Conservation (phyloP, 345 rosid species). For the Linum lewisii region DNA sequence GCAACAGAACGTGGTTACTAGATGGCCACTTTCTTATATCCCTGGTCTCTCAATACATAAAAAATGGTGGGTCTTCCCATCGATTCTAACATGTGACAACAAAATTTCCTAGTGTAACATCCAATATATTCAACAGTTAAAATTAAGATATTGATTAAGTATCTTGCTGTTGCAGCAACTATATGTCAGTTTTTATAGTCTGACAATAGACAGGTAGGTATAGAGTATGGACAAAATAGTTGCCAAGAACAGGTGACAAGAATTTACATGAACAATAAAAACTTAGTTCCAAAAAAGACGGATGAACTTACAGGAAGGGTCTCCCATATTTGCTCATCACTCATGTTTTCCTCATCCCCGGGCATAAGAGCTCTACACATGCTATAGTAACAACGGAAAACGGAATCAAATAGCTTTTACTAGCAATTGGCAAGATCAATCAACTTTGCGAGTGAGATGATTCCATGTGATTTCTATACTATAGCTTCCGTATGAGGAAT, state of each 20-base stretch:
- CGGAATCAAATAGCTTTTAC: neutral
- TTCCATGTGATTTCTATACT: neutral
- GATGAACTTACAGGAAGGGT: conserved; percentile 72
- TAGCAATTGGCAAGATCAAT: neutral
- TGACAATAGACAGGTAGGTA: neutral
- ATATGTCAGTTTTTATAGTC: neutral
- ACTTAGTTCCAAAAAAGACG: conserved; percentile 5
- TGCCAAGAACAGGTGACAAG: neutral
- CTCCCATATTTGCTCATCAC: conserved; percentile 93
- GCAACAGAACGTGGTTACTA: neutral
- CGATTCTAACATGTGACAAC: too few relatives aligned
- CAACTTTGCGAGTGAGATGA: neutral
- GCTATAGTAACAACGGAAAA: conserved; percentile 27
- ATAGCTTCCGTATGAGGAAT: neutral
- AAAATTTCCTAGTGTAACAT: too few relatives aligned
- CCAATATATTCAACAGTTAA: too few relatives aligned
- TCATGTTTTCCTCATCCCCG: conserved; percentile 90
- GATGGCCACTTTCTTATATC: too few relatives aligned
- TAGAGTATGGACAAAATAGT: neutral
- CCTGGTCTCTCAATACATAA: neutral
- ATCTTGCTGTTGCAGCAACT: neutral
- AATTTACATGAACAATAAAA: conserved; percentile 1
- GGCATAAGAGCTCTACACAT: conserved; percentile 90
- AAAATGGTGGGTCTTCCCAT: too few relatives aligned
- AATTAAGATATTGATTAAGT: too few relatives aligned